Base-by-base conservation (phyloP, 2,329 filamentous ascomycete genomes). In the Aureobasidium sp. region DNA sequence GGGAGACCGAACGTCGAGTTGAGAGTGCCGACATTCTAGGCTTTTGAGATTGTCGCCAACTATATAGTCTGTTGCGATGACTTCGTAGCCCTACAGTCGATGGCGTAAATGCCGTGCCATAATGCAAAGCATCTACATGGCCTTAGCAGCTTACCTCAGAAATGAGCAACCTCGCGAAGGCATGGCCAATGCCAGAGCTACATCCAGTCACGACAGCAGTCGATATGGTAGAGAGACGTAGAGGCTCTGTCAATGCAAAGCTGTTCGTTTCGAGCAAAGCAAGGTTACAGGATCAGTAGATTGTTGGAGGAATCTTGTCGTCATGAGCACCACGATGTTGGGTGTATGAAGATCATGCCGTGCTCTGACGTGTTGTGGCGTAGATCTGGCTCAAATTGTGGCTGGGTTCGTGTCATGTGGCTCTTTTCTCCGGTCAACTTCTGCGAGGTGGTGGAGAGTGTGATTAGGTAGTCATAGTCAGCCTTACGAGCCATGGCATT, bases 171-270 rank as follows among this genome's bases (percentile, higher is more conserved):
- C 65, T 63, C 9, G 70, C 67, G 60, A 77, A 74, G 13, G 73
- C 71, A 66, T 75, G 66, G 30, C 73, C 74, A 52, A 77, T 77
- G 63, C 75, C 75, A 27, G 70, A 73, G 61, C 77, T 76, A 5
- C 73, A 75, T 25, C 75, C 75, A 32, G 75, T 77, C 3, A 78
- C 70, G 16, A 78, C 67, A 41, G 71, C 73, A 21, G 71, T 73
- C n/a, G 72, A 72, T 71, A 75, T 76, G 41, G 41, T 27, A 27
- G 5, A 42, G n/a, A 21, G 9, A 21, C 25, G n/a, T 21, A 8
- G 21, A 42, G 13, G 41, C 4, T 42, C n/a, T 42, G 41, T 25
- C 6, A 8, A 37, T 44, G 21, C 41, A 27, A 3, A 44, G 10
- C 57, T 70, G 21, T 7, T 10, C 41, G 36, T 6, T 11, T 6